A percentile compares a stretch with the other conserved stretches of the same genome.
Conservation (phyloP, 257 asterid genomes). For the Lavandula angustifolia region DNA sequence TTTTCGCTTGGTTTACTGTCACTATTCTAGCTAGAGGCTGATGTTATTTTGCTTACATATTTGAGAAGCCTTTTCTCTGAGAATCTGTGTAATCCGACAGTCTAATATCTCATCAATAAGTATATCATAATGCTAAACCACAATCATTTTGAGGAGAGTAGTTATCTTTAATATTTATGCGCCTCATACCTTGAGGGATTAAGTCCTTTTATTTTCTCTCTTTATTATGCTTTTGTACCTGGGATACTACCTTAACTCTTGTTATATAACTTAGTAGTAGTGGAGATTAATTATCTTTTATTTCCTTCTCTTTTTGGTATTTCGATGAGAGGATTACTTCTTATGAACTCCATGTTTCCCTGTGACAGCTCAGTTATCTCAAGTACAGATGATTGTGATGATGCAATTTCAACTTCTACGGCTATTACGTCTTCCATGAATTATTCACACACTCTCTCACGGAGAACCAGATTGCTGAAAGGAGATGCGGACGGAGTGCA, state of each 20-base stretch:
- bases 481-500: constrained; percentile 76
- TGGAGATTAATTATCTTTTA: not conserved
- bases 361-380: constrained; percentile 77
- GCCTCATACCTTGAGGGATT: too few relatives aligned
- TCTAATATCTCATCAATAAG: constrained; percentile 2
- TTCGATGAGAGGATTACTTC: constrained; percentile 28
- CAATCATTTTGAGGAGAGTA: constrained; percentile 19
- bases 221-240: constrained; percentile 23
- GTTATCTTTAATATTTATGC: too few relatives aligned
- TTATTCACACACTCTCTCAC: constrained; percentile 74
- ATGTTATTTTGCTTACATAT: constrained; percentile 15
- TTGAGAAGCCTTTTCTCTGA: constrained; percentile 16
- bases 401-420: constrained; percentile 64
- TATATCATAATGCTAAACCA: constrained; percentile 19
- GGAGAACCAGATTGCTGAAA: constrained; percentile 87
- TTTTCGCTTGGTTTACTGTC: not conserved
- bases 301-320: constrained; percentile 16
- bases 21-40: constrained; percentile 23
- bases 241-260: constrained; percentile 16
- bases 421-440: constrained; percentile 58
- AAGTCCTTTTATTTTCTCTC: constrained; percentile 6
- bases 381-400: constrained; percentile 67
- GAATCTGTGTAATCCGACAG: constrained; percentile 16
- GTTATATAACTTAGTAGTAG: not conserved
- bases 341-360: constrained; percentile 35